phyloP scores from a whole-genome alignment of 179 eudicot genomes.

The Beta macrorhiza region DNA sequence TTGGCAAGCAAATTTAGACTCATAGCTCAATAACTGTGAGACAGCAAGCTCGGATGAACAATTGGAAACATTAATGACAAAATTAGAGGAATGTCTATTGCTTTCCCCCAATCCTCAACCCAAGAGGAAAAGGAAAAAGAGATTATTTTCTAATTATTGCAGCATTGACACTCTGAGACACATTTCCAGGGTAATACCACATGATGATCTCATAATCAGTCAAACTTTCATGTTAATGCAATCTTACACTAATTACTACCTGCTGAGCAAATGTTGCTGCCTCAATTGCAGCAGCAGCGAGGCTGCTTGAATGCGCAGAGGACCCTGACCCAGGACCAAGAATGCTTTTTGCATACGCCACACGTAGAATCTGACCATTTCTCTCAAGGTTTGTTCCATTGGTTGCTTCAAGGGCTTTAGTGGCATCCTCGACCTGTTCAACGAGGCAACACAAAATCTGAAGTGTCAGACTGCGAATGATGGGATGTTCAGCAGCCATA shows the following conservation, averaged over 20 bases:
- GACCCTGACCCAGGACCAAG: slow-evolving; percentile 81
- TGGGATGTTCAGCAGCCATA: slow-evolving; percentile 19
- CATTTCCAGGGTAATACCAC: background rate
- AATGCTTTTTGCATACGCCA: slow-evolving; percentile 96
- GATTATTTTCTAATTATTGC: background rate
- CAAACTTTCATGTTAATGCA: background rate
- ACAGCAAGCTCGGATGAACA: background rate
- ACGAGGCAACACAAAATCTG: background rate
- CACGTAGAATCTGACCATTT: slow-evolving; percentile 93
- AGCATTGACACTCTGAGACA: background rate
- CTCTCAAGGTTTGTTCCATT: slow-evolving; percentile 85
- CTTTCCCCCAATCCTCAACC: background rate
- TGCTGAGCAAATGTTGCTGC: slow-evolving; percentile 98
- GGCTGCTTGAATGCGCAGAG: slow-evolving; percentile 78
- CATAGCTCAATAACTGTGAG: background rate
- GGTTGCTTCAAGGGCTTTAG: slow-evolving; percentile 89
- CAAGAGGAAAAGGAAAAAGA: background rate
- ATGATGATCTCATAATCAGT: background rate
- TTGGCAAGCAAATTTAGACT: background rate
- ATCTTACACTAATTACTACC: slow-evolving; percentile 38
- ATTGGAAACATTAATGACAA: background rate
- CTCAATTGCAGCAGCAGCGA: slow-evolving; percentile 99
- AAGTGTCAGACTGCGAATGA: background rate
- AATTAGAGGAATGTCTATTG: background rate
- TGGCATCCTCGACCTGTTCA: slow-evolving; percentile 86